phyloP scores from a whole-genome alignment of 2,329 filamentous ascomycete genomes.

The Botryotinia convoluta region DNA sequence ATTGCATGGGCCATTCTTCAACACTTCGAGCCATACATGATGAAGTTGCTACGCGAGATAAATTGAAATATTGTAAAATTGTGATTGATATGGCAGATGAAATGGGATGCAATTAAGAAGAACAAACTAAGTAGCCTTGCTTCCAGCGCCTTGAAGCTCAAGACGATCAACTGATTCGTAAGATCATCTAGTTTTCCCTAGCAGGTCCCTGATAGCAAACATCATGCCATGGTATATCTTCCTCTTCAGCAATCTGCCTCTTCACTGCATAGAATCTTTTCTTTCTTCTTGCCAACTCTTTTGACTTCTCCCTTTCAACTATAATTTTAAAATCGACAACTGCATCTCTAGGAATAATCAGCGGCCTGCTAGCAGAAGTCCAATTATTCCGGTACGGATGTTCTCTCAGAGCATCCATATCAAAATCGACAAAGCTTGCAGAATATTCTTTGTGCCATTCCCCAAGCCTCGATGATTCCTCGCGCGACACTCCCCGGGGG shows the following conservation, averaged over 20 bases:
- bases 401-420: background rate
- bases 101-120: background rate
- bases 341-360: background rate
- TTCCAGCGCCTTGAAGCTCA: background rate
- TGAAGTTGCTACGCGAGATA: too few species aligned
- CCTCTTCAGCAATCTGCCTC: background rate
- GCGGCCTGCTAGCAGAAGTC: background rate
- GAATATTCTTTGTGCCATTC: background rate
- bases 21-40: background rate
- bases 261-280: background rate
- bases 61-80: background rate
- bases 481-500: background rate
- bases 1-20: background rate
- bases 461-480: background rate
- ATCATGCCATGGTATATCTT: background rate
- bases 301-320: background rate
- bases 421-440: background rate
- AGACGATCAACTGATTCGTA: too few species aligned
- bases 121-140: background rate
- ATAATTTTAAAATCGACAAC: background rate
- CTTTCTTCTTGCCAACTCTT: constrained; percentile 1
- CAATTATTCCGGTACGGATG: background rate
- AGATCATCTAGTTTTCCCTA: too few species aligned
- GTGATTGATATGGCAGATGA: too few species aligned
- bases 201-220: background rate